Evolutionary conservation across 2,329 filamentous ascomycete genomes (phyloP).

Genomic region (Cryphonectria nitschkei): DNA sequence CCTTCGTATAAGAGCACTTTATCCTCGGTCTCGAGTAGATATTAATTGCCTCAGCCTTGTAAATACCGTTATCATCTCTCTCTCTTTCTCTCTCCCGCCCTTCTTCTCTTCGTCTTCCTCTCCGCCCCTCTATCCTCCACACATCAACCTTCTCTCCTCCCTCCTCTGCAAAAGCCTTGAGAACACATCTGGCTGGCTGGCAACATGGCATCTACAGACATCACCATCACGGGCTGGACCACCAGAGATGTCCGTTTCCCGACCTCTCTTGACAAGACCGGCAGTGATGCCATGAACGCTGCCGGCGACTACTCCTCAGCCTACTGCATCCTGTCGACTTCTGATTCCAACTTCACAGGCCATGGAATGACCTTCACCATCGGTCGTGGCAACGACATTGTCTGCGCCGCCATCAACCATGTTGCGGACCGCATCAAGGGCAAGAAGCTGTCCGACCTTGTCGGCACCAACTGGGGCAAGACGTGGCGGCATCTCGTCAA

Average conservation of each 20-base stretch:
- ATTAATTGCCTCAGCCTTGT: background rate
- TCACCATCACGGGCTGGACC: slow-evolving; percentile 73
- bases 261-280: slow-evolving; percentile 96
- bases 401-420: slow-evolving; percentile 81
- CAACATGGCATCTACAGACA: slow-evolving; percentile 44
- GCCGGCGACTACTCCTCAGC: slow-evolving; percentile 90
- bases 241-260: slow-evolving; percentile 79
- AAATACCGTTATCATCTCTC: slow-evolving; percentile 2
- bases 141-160: background rate
- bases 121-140: background rate
- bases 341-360: slow-evolving; percentile 68
- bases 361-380: slow-evolving; percentile 90
- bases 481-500: slow-evolving; percentile 93
- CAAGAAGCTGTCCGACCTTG: slow-evolving; percentile 76
- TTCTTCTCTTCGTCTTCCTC: background rate
- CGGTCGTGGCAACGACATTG: slow-evolving; percentile 88
- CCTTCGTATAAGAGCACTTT: slow-evolving; percentile 9
- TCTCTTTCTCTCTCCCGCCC: too few species aligned
- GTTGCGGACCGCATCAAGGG: slow-evolving; percentile 76
- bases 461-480: slow-evolving; percentile 74
- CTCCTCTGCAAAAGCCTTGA: background rate
- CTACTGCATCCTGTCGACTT: slow-evolving; percentile 87
- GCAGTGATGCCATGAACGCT: slow-evolving; percentile 95
- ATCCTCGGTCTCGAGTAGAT: background rate
- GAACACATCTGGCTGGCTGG: background rate